These are phyloP conservation scores for Gautieria morchelliformis DNA, from an alignment of 768 basidiomycete species.

Conservation along the genomic window DNA sequence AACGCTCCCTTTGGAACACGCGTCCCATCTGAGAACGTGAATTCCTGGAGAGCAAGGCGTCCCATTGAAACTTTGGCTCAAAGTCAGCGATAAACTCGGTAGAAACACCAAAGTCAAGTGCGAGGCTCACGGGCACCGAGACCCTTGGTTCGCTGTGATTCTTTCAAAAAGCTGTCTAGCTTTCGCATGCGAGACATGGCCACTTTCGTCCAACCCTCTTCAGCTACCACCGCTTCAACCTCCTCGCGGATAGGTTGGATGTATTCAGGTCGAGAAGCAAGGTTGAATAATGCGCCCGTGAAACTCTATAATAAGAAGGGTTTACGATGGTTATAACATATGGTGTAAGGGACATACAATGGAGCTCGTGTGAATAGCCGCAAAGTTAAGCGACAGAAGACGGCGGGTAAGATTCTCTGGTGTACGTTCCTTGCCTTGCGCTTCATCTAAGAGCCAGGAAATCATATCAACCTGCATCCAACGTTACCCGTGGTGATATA, in stretches of 20 bases:
- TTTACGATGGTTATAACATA: not conserved
- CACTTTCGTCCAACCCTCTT: slow-evolving; percentile 31
- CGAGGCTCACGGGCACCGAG: slow-evolving; percentile 12
- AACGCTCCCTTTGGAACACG: slow-evolving; percentile 5
- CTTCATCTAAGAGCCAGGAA: slow-evolving; percentile 30
- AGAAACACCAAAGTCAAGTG: not conserved
- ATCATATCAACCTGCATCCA: slow-evolving; percentile 29
- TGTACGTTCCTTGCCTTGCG: slow-evolving; percentile 18
- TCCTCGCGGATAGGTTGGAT: slow-evolving; percentile 23
- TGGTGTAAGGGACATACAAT: not conserved
- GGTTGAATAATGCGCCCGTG: slow-evolving; percentile 25
- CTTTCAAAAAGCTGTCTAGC: slow-evolving; percentile 48
- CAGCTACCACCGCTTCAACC: slow-evolving; percentile 17
- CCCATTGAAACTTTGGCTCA: slow-evolving; percentile 2
- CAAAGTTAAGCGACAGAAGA: not conserved
- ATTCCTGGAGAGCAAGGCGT: not conserved
- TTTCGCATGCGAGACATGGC: slow-evolving; percentile 32
- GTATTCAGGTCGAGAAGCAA: slow-evolving; percentile 28
- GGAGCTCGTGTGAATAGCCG: slow-evolving; percentile 12
- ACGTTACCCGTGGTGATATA: not conserved
- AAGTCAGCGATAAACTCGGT: not conserved
- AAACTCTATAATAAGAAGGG: slow-evolving; percentile 18
- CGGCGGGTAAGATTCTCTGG: slow-evolving; percentile 18
- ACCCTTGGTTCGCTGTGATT: slow-evolving; percentile 29
- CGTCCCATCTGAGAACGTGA: slow-evolving; percentile 6